Evolutionary conservation across 2,329 filamentous ascomycete genomes (phyloP), one percentile per base, ranked within the genome.

Genomic region (Chaetomiaceae sp.): DNA sequence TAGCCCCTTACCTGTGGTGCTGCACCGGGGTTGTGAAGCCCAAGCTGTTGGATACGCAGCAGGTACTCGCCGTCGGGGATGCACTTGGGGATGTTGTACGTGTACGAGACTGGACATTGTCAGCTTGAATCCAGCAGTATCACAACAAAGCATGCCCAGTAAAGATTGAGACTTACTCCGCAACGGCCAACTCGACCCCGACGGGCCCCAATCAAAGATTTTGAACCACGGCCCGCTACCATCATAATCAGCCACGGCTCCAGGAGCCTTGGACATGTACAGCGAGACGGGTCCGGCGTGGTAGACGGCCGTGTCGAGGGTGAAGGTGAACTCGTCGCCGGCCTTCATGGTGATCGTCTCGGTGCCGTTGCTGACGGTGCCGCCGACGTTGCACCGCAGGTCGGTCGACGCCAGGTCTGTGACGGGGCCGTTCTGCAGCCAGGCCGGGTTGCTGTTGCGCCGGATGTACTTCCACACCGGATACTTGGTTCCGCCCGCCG

Each of bases 21-120:
- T 27, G 51, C 59, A 27, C 59, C 59, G 39, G 47, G 61, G 58
- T 78, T 76, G 71, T 86, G 83, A 47, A 86, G 79, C 22, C 78
- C 83, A 47, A 86, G 76, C 49, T 80, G 73, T 53, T 84, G 80
- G 64, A 82, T 78, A 36, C 81, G 73, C 29, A 83, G 71, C 31
- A 84, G 76, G 63, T 84, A 85, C 58, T 83, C 77, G 54, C 82
- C 82, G 36, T 79, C 65, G 29, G 75, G 74, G 49, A 85, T 72
- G 59, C 75, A 76, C 23, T 66, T 60, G 3, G 81, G 81, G 58
- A 85, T 77, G 48, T 69, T 63, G 59, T 60, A 64, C 1, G 66
- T 65, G 64, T 73, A 73, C 0, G 67, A 60, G n/a, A 58, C 65
- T 66, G 25, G n/a, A n/a, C n/a, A n/a, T n/a, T n/a, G n/a, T 14